phyloP scores from a whole-genome alignment of 169 alveolate genomes.

The Eimeria tenella region DNA sequence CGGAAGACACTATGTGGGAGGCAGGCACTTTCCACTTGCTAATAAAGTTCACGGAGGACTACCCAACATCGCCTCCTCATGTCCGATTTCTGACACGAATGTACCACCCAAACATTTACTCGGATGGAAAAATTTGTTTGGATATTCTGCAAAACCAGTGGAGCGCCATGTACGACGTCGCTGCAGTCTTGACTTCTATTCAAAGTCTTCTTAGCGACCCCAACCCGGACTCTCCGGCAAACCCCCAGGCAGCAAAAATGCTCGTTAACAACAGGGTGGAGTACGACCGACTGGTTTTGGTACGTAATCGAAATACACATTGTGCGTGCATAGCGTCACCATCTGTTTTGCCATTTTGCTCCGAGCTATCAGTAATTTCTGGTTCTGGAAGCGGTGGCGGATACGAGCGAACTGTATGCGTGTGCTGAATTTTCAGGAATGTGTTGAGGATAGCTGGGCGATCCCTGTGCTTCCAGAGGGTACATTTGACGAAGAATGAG shows the following conservation, averaged over 20 bases:
- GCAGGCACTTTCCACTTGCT: conserved; percentile 88
- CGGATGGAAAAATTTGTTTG: conserved; percentile 96
- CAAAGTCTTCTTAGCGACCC: conserved; percentile 97
- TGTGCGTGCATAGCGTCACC: no score
- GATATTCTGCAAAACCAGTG: conserved; percentile 96
- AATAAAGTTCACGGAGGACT: conserved; percentile 90
- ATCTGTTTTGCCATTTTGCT: no score
- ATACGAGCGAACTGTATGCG: neutral
- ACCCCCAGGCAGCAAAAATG: conserved; percentile 96
- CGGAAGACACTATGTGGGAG: conserved; percentile 81
- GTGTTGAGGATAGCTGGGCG: conserved; percentile 76
- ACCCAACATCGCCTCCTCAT: conserved; percentile 91
- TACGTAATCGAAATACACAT: neutral
- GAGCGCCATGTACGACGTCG: conserved; percentile 98
- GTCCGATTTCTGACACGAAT: conserved; percentile 87
- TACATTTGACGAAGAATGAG: conserved; percentile 57
- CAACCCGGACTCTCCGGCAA: conserved; percentile 98
- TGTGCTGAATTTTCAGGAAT: conserved; percentile 11
- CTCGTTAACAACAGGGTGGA: conserved; percentile 93
- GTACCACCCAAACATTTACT: conserved; percentile 93
- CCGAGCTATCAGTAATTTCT: no score
- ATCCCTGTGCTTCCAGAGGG: conserved; percentile 68
- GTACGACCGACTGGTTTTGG: conserved; percentile 80
- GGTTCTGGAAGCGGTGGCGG: no score
- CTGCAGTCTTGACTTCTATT: conserved; percentile 97